These are phyloP conservation scores for Naematelia encephala DNA, from an alignment of 768 basidiomycete species.

Conservation along the genomic window DNA sequence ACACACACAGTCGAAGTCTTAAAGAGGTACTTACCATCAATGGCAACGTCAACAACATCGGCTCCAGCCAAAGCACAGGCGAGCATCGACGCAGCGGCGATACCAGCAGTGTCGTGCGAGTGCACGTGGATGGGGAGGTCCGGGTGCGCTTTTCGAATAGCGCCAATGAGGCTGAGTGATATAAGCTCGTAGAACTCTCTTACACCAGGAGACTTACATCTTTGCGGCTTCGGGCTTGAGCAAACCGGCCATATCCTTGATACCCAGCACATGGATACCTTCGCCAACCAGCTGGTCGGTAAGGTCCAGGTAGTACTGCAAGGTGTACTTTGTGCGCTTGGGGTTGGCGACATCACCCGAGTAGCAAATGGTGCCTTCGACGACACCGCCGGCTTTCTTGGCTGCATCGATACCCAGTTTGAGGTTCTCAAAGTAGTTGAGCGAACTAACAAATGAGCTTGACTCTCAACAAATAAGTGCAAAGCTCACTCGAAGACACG, in stretches of 20 bases:
- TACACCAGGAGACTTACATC: conserved; percentile 58
- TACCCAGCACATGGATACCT: conserved; percentile 92
- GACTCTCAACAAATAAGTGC: neutral
- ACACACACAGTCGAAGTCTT: neutral
- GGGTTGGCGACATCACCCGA: conserved; percentile 94
- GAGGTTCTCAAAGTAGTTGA: conserved; percentile 99
- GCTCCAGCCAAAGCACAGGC: conserved; percentile 95
- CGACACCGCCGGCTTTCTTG: conserved; percentile 98
- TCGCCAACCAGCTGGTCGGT: conserved; percentile 86
- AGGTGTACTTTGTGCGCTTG: conserved; percentile 93
- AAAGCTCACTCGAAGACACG: conserved; percentile 74
- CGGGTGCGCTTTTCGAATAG: conserved; percentile 92
- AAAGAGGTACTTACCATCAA: conserved; percentile 79
- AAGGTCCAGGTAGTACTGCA: conserved; percentile 96
- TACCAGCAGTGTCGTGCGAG: conserved; percentile 98
- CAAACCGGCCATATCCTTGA: conserved; percentile 98
- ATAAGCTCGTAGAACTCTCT: conserved; percentile 1
- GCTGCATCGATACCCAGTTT: conserved; percentile 97
- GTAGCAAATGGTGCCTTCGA: conserved; percentile 96
- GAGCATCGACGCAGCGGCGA: conserved; percentile 95
- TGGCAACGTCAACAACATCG: conserved; percentile 95
- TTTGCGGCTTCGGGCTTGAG: conserved; percentile 92
- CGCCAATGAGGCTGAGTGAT: conserved; percentile 64
- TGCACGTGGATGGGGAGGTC: conserved; percentile 98
- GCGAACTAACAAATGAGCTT: conserved; percentile 54